Evolutionary conservation across 2,329 filamentous ascomycete genomes (phyloP).

Genomic region (Verticillium isaacii): DNA sequence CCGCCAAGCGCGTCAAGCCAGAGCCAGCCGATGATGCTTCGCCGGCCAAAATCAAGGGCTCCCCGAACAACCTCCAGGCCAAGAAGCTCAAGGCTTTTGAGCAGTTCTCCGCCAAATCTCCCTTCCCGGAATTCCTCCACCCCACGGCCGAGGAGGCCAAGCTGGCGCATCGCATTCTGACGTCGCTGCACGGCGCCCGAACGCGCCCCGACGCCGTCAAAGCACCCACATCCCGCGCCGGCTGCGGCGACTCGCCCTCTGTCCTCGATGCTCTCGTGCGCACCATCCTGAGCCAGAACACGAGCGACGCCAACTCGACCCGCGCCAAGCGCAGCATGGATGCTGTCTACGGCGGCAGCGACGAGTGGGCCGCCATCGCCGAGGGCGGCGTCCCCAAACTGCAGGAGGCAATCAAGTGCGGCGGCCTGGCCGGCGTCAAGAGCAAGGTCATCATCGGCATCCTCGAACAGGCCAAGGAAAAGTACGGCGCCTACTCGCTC

Average conservation of each 20-base stretch:
- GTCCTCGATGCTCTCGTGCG: slow-evolving; percentile 48
- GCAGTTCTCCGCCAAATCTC: slow-evolving; percentile 39
- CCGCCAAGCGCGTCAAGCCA: slow-evolving; percentile 6
- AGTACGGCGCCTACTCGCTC: slow-evolving; percentile 38
- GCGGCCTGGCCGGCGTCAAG: slow-evolving; percentile 69
- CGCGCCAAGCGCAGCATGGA: slow-evolving; percentile 52
- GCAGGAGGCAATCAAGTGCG: slow-evolving; percentile 61
- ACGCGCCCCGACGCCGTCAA: slow-evolving; percentile 56
- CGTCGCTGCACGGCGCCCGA: slow-evolving; percentile 60
- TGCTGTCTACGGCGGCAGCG: slow-evolving; percentile 34
- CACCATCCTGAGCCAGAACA: slow-evolving; percentile 50
- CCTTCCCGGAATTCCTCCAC: slow-evolving; percentile 62
- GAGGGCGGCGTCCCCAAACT: slow-evolving; percentile 32
- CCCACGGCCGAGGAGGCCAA: slow-evolving; percentile 66
- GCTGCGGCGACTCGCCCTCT: slow-evolving; percentile 47
- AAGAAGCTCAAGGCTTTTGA: slow-evolving; percentile 39
- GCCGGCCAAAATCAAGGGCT: slow-evolving; percentile 5
- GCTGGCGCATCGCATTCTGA: slow-evolving; percentile 62
- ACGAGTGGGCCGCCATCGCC: slow-evolving; percentile 36
- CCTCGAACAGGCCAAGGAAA: slow-evolving; percentile 54
- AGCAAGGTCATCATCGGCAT: slow-evolving; percentile 67
- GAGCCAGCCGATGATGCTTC: neutral
- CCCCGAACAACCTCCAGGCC: slow-evolving; percentile 25
- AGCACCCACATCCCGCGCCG: slow-evolving; percentile 59
- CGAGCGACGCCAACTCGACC: slow-evolving; percentile 50